Evolutionary conservation across 139 green algal species (phyloP).

Genomic region (Coelastrella sp.): DNA sequence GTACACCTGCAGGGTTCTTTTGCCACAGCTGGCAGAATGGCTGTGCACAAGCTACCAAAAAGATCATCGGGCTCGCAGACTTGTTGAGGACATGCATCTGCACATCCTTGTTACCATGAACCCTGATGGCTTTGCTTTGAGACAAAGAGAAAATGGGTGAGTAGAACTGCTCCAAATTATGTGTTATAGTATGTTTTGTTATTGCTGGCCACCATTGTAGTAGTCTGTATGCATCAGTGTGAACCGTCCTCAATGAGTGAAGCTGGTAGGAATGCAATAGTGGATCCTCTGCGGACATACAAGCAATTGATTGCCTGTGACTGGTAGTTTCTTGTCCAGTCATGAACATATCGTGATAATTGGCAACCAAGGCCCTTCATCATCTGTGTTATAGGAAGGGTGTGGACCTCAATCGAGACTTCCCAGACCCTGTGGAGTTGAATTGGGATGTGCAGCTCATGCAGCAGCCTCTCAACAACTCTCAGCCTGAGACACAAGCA

Average conservation of each 20-base stretch:
- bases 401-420: conserved; percentile 93
- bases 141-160: conserved; percentile 70
- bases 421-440: conserved; percentile 80
- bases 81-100: conserved; percentile 77
- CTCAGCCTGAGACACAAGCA: conserved; percentile 78
- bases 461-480: conserved; percentile 53
- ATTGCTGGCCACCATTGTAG: too few species aligned
- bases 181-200: too few species aligned
- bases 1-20: conserved; percentile 68
- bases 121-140: conserved; percentile 87
- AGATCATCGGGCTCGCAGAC: conserved; percentile 49
- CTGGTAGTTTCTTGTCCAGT: too few species aligned
- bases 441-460: neutral
- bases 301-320: too few species aligned
- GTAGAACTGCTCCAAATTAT: neutral
- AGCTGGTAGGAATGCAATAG: too few species aligned
- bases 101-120: conserved; percentile 87
- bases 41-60: conserved; percentile 72
- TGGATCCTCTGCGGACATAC: too few species aligned
- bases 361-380: too few species aligned
- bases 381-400: conserved; percentile 32
- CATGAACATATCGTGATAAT: too few species aligned
- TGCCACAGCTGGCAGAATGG: conserved; percentile 82
- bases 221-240: too few species aligned
- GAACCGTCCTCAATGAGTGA: too few species aligned